Base-by-base conservation (phyloP, 2,329 filamentous ascomycete species). In the Xylaria sp. region DNA sequence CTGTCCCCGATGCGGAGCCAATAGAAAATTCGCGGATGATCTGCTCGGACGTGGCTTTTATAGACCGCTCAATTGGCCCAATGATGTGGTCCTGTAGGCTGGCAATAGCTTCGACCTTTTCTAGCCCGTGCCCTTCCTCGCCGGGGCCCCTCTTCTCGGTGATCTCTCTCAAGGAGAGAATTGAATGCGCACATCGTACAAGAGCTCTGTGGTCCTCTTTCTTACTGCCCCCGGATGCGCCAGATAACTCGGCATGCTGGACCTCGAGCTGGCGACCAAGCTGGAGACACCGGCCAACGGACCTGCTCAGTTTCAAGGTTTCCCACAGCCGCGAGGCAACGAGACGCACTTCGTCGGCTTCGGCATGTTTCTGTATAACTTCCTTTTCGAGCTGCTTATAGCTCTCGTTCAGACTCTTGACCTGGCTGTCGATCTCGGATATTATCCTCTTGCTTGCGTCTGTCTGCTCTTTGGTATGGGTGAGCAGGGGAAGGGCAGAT, bases 301-400 rank as follows among this genome's bases (percentile, higher is more conserved):
- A 88, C 50, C 94, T 84, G 1, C 91, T 92, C 2, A 98, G 83
- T 68, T 89, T 87, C 68, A 97, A 84, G 0, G 94, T 93, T 75
- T 93, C 89, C 85, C 93, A 93, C 32, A 97, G 85, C 12, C 94
- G 87, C 74, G 92, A 88, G 1, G 93, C 92, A 12, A 93, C 92
- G 60, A 90, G 81, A 10, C 91, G 87, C 8, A 97, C 92, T 80
- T 96, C 90, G 65, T 97, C 92, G 0, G 96, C 95, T 64, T 91
- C 90, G 74, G 93, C 91, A 82, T 97, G 93, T 74, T 95, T 93
- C 74, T 91, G 88, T 60, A 93, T 86, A 50, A 98, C 94, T 77
- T 98, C 93, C 77, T 89, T 91, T 80, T 97, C 91, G 30, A 98
- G 85, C 72, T 95, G 89, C 70, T 89, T 88, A 82, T 97, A 97